These are phyloP conservation scores for Xerocomus spinulosus DNA, from an alignment of 768 basidiomycete species.

Conservation along the genomic window DNA sequence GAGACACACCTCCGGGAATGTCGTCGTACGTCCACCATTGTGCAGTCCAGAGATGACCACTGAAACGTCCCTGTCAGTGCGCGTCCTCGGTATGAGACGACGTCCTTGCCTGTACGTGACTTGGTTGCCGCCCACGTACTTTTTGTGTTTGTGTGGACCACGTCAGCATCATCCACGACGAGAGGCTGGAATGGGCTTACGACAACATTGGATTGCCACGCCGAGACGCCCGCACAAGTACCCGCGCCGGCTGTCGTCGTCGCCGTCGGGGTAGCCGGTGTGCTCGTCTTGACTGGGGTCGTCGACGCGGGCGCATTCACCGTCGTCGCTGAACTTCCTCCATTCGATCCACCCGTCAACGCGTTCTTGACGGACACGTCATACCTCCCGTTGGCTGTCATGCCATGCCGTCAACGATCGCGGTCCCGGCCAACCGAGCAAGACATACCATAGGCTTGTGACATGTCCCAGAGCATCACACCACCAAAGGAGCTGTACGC, in stretches of 20 bases:
- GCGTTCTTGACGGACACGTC: conserved; percentile 58
- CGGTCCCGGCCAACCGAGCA: not conserved
- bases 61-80: conserved; percentile 11
- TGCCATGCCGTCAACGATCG: not conserved
- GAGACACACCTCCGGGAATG: conserved; percentile 29
- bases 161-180: not conserved
- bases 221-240: conserved; percentile 39
- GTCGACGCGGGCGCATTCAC: conserved; percentile 23
- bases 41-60: conserved; percentile 49
- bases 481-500: conserved; percentile 45
- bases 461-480: conserved; percentile 43
- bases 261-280: conserved; percentile 3
- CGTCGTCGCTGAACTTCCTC: conserved; percentile 4
- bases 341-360: conserved; percentile 40
- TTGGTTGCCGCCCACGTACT: conserved; percentile 45
- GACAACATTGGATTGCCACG: conserved; percentile 39
- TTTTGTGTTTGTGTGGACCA: not conserved
- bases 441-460: conserved; percentile 39
- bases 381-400: conserved; percentile 50
- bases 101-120: conserved; percentile 40
- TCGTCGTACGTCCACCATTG: conserved; percentile 46
- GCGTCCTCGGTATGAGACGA: not conserved
- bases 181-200: conserved; percentile 26
- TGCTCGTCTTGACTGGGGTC: conserved; percentile 9
- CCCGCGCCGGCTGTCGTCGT: conserved; percentile 12